Evolutionary conservation across 2,329 filamentous ascomycete species (phyloP), one percentile per base, ranked within the genome.

Genomic region (Ascochyta lentis): DNA sequence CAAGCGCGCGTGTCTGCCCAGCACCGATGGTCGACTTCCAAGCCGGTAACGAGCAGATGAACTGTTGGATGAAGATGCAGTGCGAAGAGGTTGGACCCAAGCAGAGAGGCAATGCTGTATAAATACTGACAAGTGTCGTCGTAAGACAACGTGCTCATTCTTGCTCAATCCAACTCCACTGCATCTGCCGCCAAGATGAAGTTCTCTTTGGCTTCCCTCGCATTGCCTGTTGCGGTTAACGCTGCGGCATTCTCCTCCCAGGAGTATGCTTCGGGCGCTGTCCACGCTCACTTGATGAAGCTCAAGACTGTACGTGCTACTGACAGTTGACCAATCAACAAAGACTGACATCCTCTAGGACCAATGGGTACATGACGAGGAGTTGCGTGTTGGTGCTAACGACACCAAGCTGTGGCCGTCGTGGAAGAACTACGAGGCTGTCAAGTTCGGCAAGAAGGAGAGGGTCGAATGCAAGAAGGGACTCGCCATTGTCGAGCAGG

Each of bases 251-350:
- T 35, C 55, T 67, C 65, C n/a, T 54, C 60, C 19, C 55, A 65
- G 9, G 64, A 68, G 56, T 68, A 68, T 58, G 56, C 54, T 4
- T 68, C 64, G 26, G 65, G 65, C 35, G 60, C 58, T 33, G 59
- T 68, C 29, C 64, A 67, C 59, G 56, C 62, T 29, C 66, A 66
- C 47, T 47, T 68, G 54, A 68, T 68, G 65, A 67, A 68, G 47
- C 47, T 68, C 39, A 68, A 68, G 63, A 63, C 43, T 54, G 63
- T 66, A 63, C 7, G 45, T 13, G 8, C 22, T 22, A 5, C 7
- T 19, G 7, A 47, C 6, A 6, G 8, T n/a, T 6, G 22, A 26
- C 19, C 24, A 39, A 23, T 24, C 12, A 40, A 22, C 8, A 23
- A 16, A 15, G 6, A 41, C 27, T 53, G 16, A 43, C 40, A 12